Evolutionary conservation across 2,329 filamentous ascomycete genomes (phyloP).

Genomic region (Alternaria hordeiaustralica): DNA sequence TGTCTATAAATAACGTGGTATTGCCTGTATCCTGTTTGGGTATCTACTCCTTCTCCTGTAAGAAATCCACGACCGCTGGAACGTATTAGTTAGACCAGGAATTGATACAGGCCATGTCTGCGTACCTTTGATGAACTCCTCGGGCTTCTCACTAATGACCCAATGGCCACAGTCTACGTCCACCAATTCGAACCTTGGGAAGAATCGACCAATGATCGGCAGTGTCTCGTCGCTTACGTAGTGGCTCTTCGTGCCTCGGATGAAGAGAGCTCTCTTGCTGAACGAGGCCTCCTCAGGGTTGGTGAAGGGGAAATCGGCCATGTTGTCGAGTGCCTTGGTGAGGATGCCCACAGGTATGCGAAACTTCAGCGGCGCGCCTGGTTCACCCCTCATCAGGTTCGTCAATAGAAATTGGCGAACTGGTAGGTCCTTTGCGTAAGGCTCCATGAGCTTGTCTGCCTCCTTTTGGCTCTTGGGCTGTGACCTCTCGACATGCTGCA

Average conservation of each 20-base stretch:
- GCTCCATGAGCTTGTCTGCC: conserved; percentile 77
- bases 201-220: conserved; percentile 81
- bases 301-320: conserved; percentile 89
- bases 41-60: conserved; percentile 57
- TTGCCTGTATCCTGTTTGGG: neutral
- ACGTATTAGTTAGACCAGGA: neutral
- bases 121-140: conserved; percentile 76
- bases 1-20: neutral
- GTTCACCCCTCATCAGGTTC: conserved; percentile 70
- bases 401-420: conserved; percentile 92
- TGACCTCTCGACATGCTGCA: conserved; percentile 79
- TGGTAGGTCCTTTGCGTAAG: conserved; percentile 74
- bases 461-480: conserved; percentile 73
- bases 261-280: conserved; percentile 78
- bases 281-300: conserved; percentile 73
- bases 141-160: conserved; percentile 87
- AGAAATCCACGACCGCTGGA: conserved; percentile 69
- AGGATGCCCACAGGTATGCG: conserved; percentile 79
- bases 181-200: conserved; percentile 74
- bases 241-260: conserved; percentile 76
- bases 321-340: conserved; percentile 69
- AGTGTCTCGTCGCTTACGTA: conserved; percentile 83
- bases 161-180: conserved; percentile 85
- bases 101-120: too few relatives aligned
- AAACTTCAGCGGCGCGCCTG: conserved; percentile 69